Conservation (phyloP, 2,329 filamentous ascomycete species). For the Blastomyces gilchristii region DNA sequence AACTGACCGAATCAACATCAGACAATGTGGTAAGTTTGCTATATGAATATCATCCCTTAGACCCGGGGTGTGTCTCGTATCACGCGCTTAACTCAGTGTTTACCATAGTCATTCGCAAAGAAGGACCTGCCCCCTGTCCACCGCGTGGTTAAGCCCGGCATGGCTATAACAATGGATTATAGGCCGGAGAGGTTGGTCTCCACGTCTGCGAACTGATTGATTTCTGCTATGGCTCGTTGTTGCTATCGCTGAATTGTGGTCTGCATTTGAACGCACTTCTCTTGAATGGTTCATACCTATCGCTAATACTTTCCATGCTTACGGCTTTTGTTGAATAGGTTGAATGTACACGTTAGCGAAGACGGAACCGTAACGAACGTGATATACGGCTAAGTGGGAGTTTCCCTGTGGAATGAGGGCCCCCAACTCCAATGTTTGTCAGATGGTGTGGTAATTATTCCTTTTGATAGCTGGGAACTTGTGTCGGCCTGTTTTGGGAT, state of each 20-base stretch:
- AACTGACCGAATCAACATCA: conserved; percentile 29
- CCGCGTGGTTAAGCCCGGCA: conserved; percentile 33
- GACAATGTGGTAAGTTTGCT: conserved; percentile 21
- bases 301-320: background rate
- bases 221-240: background rate
- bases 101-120: conserved; percentile 35
- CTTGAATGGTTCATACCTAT: conserved; percentile 4
- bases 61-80: background rate
- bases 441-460: background rate
- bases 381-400: conserved; percentile 26
- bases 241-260: background rate
- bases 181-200: conserved; percentile 32
- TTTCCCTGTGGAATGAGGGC: too few species aligned
- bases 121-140: conserved; percentile 37
- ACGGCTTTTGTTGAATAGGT: conserved; percentile 18
- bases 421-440: background rate
- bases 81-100: conserved; percentile 2
- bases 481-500: background rate
- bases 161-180: conserved; percentile 34
- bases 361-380: conserved; percentile 37
- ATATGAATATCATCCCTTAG: background rate
- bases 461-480: background rate
- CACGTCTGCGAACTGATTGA: background rate
- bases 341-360: conserved; percentile 38
- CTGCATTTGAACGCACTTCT: background rate